phyloP scores from a whole-genome alignment of 2,329 filamentous ascomycete genomes.

The Colletotrichum sp. region DNA sequence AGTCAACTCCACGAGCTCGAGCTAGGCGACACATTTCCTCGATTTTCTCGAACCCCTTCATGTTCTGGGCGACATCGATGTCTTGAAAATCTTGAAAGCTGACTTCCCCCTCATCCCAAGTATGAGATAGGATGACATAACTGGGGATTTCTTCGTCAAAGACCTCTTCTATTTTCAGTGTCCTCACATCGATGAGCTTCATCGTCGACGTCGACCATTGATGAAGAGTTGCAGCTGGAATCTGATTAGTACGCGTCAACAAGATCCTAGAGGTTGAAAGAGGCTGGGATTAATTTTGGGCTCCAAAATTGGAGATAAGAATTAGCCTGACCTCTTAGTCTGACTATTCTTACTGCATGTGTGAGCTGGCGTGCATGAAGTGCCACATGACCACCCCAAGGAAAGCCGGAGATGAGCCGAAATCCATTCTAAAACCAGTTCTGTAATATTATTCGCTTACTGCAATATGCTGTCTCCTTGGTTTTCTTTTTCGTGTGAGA shows the following conservation, averaged over 20 bases:
- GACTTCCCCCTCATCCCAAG: constrained; percentile 28
- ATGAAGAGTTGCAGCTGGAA: not conserved
- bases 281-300: not conserved
- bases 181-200: not conserved
- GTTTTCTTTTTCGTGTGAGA: too few relatives aligned
- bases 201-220: not conserved
- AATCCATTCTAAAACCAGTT: not conserved
- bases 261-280: not conserved
- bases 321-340: not conserved
- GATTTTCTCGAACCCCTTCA: constrained; percentile 22
- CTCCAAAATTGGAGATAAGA: not conserved
- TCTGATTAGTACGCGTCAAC: not conserved
- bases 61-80: not conserved
- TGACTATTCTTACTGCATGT: not conserved
- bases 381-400: not conserved
- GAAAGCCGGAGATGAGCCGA: not conserved
- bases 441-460: not conserved
- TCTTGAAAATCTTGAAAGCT: constrained; percentile 19
- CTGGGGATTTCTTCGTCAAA: not conserved
- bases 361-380: not conserved
- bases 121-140: constrained; percentile 33
- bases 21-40: constrained; percentile 15
- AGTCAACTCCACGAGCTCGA: not conserved
- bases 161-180: not conserved
- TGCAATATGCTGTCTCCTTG: too few relatives aligned